Base-by-base conservation (phyloP, 2,329 filamentous ascomycete species). In the Penicillium sp. region DNA sequence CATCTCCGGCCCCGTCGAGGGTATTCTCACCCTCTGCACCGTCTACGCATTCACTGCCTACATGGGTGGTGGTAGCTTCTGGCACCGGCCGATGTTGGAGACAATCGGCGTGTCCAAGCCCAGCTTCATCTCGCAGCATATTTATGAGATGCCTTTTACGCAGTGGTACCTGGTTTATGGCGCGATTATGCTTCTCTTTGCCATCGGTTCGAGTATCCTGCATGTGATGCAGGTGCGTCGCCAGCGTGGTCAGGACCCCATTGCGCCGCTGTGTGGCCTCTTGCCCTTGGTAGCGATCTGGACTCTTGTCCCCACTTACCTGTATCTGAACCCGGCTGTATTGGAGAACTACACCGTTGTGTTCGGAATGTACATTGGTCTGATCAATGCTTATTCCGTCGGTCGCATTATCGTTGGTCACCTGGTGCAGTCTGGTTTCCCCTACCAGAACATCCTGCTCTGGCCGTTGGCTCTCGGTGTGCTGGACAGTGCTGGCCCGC, bases 401-500 rank as follows among this genome's bases (percentile, higher is more conserved):
- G 93, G 93, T 7, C 90, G 93, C 73, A 97, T 98, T 80, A 98
- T 98, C 76, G 91, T 91, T 44, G 93, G 93, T 0, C 95, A 99
- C 75, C 82, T 99, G 21, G 91, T 93, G 58, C 90, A 93, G 76
- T 84, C 90, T 43, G 83, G 84, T 13, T 99, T 97, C 79, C 95
- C 95, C 6, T 96, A 93, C 81, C 87, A 87, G 75, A 98, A 98
- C 75, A 85, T 97, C 19, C 81, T 98, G 48, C 83, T 88, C 43
- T 74, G 93, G 22, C 93, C 93, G 0, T 82, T 99, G 22, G 83
- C 86, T 29, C 87, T 86, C 64, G 93, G 88, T 56, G 89, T 96
- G 19, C 69, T 90, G 59, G 95, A 99, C 75, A 90, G 89, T 19
- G 70, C 91, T 1, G 93, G 91, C 0, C 90, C 92, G 1, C 68